phyloP scores from a whole-genome alignment of 2,329 filamentous ascomycete species.

The Biscogniauxia marginata region DNA sequence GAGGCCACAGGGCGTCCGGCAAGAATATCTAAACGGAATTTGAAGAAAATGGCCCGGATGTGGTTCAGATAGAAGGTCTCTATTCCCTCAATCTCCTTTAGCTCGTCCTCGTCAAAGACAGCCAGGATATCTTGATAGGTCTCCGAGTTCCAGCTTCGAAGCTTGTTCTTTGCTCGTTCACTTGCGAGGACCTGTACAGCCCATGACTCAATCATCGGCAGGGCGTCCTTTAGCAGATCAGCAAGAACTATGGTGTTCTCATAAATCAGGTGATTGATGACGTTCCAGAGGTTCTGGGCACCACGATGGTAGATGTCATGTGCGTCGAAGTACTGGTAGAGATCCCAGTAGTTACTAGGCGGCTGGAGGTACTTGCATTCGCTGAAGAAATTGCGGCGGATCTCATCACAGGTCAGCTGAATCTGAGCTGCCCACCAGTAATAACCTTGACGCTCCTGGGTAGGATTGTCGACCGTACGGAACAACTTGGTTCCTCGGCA shows the following conservation, averaged over 20 bases:
- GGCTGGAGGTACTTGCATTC: constrained; percentile 14
- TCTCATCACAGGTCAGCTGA: constrained; percentile 16
- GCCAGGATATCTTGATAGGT: constrained; percentile 14
- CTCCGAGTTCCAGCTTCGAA: constrained; percentile 17
- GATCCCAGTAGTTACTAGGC: constrained; percentile 36
- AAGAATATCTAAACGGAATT: constrained; percentile 9
- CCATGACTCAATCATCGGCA: constrained; percentile 18
- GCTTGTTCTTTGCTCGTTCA: constrained; percentile 8
- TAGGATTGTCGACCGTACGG: constrained; percentile 30
- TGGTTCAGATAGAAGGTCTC: constrained; percentile 11
- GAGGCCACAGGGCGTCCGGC: constrained; percentile 1
- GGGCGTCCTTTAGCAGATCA: constrained; percentile 28
- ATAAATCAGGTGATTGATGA: constrained; percentile 40
- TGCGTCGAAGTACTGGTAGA: constrained; percentile 49
- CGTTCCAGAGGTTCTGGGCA: constrained; percentile 48
- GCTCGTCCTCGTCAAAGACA: constrained; percentile 14
- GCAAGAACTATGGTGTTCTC: constrained; percentile 39
- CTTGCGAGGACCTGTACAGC: constrained; percentile 11
- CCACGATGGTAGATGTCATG: constrained; percentile 47
- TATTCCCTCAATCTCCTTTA: constrained; percentile 13
- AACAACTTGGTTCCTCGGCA: constrained; percentile 29
- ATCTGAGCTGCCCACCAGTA: constrained; percentile 42
- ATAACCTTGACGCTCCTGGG: constrained; percentile 27
- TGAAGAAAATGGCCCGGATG: constrained; percentile 17
- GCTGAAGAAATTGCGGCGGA: constrained; percentile 13